Conservation (phyloP, 805 yeast species). For the Saccharomycopsis capsularis region DNA sequence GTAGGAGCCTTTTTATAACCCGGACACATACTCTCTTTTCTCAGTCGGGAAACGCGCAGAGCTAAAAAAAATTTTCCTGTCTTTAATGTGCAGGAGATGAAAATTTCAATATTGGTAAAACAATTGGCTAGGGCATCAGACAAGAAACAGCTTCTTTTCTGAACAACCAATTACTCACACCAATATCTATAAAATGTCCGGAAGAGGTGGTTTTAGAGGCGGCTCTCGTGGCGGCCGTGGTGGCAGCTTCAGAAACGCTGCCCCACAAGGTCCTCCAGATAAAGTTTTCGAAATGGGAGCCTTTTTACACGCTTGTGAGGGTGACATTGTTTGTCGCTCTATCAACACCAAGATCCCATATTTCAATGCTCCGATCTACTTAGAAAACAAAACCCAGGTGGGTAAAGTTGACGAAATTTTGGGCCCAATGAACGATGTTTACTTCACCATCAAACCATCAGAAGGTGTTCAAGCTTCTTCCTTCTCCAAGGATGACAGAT, state of each 20-base stretch:
- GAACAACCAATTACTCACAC: too few species aligned
- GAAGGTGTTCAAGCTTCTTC: conserved; percentile 95
- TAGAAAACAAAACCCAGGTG: conserved; percentile 91
- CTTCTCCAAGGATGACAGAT: conserved; percentile 93
- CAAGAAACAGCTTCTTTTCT: too few species aligned
- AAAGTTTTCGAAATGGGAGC: conserved; percentile 91
- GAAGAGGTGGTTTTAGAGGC: conserved; percentile 34
- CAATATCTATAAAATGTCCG: background rate
- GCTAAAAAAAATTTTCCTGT: too few species aligned
- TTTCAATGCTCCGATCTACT: conserved; percentile 96
- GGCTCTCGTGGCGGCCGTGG: conserved; percentile 53
- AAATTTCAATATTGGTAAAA: too few species aligned
- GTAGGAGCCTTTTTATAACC: too few species aligned
- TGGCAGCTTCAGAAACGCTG: conserved; percentile 55
- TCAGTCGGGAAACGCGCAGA: too few species aligned
- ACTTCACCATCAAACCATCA: conserved; percentile 88
- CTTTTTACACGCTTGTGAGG: conserved; percentile 89
- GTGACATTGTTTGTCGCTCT: conserved; percentile 94
- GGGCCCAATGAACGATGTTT: conserved; percentile 97
- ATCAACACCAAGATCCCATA: conserved; percentile 92
- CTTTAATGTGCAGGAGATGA: too few species aligned
- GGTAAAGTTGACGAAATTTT: conserved; percentile 98
- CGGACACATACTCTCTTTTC: too few species aligned
- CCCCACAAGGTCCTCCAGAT: conserved; percentile 95
- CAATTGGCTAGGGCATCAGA: too few species aligned